Base-by-base conservation (phyloP, 306 rosid species). In the Sicyos baderoa region DNA sequence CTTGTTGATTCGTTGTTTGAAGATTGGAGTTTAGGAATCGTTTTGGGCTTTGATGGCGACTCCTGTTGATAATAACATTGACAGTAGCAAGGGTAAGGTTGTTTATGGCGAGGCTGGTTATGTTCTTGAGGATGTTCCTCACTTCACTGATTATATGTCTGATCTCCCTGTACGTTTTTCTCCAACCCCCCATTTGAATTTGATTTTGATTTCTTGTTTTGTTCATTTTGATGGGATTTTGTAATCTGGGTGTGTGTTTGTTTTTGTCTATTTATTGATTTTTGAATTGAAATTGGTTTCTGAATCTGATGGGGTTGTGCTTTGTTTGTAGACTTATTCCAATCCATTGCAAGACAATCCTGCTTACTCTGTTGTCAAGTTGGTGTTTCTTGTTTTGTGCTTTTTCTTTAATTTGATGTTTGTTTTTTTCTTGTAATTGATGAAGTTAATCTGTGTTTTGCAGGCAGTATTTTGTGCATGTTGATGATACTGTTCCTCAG, bases 381-480 rank as follows among this genome's bases (percentile, higher is more conserved):
- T 73, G 70, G 91, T 8, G 59, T 51, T 45, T 15, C 22, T 65
- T 68, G 60, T 54, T 55, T 32, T 23, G 35, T 71, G 23, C 0
- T 51, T 53, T 53, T 47, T 54, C 11, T 35, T 35, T 70, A 23
- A 47, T 21, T 35, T 12, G 4, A 4, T 47, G 12, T 14, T 37
- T 50, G 16, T 17, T 17, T 23, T 32, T 67, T 45, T 17, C 21
- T 64, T 69, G 19, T 12, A 53, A 10, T 77, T 72, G 57, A 25
- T 68, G 44, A 25, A 61, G 54, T 56, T 25, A 35, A 58, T 66
- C 78, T 56, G 50, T 23, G 2, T 40, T 75, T 76, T 22, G 50
- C 97, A 93, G 99, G 84, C 99, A 93, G 78, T 93, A 93, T 68
- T 93, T 93, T 81, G 99, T 93, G 69, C 60, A 90, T 68, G 88